Percentiles rank a stretch among this genome's conserved stretches.
phyloP scores from a whole-genome alignment of 441 rosid genomes.

The Adansonia madagascariensis region DNA sequence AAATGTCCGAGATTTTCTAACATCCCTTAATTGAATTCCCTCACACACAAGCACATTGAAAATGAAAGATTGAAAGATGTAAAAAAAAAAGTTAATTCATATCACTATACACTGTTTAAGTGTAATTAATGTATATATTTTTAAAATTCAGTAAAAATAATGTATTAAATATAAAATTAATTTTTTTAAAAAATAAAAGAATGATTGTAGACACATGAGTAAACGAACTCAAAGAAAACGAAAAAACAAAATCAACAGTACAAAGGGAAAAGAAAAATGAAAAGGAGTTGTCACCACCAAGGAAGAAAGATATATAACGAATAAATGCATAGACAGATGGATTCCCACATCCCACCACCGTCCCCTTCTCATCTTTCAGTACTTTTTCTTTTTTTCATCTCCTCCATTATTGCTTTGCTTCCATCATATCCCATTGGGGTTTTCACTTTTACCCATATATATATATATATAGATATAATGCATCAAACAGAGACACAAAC shows the following conservation, averaged over 20 bases:
- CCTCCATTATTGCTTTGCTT: slow-evolving; percentile 26
- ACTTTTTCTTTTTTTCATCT: background rate
- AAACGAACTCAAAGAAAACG: background rate
- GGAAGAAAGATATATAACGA: slow-evolving; percentile 24
- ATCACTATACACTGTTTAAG: too few relatives aligned
- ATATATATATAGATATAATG: too few relatives aligned
- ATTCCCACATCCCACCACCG: slow-evolving; percentile 28
- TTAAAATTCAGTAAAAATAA: too few relatives aligned
- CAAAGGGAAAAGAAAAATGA: background rate
- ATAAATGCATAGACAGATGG: slow-evolving; percentile 31
- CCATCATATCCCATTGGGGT: slow-evolving; percentile 18
- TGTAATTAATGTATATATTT: too few relatives aligned
- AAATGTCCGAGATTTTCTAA: slow-evolving; percentile 23
- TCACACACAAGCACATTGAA: slow-evolving; percentile 18
- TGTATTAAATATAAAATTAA: too few relatives aligned
- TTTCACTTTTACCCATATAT: slow-evolving; percentile 5
- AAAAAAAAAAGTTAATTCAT: background rate
- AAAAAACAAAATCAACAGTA: background rate
- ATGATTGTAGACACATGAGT: too few relatives aligned
- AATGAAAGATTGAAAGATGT: background rate
- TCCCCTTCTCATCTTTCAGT: slow-evolving; percentile 11
- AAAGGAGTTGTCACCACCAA: slow-evolving; percentile 19
- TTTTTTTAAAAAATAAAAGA: background rate
- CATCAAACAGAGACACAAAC: background rate
- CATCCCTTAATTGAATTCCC: slow-evolving; percentile 26